A percentile compares a stretch with the other conserved stretches of the same genome.
Conservation (phyloP, 2,329 filamentous ascomycete genomes). For the Triangularia verruculosa region DNA sequence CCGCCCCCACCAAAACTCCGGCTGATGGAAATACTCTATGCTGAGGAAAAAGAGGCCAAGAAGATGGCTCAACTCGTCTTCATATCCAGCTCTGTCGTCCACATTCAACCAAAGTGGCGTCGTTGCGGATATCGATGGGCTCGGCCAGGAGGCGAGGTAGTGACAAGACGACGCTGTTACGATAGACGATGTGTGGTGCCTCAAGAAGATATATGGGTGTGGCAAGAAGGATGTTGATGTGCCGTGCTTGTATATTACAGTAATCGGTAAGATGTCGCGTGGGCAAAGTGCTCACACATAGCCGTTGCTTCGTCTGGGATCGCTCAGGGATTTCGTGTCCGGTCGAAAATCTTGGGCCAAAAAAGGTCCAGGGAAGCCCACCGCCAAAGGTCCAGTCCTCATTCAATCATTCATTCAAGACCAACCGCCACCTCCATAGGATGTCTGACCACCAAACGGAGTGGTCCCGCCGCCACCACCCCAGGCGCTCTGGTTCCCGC, state of each 20-base stretch:
- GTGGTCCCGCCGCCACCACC: constrained; percentile 51
- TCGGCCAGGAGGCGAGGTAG: neutral
- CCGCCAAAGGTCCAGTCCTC: neutral
- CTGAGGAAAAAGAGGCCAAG: neutral
- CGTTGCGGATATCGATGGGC: too few relatives aligned
- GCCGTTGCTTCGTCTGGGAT: too few relatives aligned
- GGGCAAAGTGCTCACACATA: too few relatives aligned
- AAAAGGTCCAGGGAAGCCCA: neutral
- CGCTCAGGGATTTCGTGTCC: too few relatives aligned
- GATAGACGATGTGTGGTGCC: too few relatives aligned
- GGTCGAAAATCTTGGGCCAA: neutral
- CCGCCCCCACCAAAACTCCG: neutral
- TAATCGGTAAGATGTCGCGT: too few relatives aligned
- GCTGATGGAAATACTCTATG: neutral
- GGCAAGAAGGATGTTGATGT: too few relatives aligned
- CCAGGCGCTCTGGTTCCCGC: constrained; percentile 61
- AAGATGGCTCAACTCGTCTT: neutral
- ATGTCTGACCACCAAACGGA: constrained; percentile 44
- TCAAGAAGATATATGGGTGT: too few relatives aligned
- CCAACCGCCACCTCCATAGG: constrained; percentile 52
- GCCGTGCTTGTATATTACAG: too few relatives aligned
- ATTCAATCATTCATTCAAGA: constrained; percentile 33
- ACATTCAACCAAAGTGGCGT: too few relatives aligned
- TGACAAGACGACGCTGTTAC: too few relatives aligned
- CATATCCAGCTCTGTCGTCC: neutral